Conservation (phyloP, 352 stramenopile genomes). For the Globisporangium canariense region DNA sequence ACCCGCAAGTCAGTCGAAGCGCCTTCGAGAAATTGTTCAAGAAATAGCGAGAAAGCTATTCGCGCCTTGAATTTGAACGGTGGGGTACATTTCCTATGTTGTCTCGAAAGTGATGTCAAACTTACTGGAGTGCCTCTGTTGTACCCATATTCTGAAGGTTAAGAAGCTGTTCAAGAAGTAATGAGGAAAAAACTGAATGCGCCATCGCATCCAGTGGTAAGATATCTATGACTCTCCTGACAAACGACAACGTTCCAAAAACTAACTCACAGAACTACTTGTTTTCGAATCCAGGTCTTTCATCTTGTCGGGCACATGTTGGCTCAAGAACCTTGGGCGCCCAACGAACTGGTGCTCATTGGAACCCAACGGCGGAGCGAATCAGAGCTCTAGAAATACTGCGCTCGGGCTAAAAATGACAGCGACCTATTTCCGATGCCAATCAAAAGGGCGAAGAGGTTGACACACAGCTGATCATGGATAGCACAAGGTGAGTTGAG, state of each 20-base stretch:
- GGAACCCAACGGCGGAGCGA: not conserved
- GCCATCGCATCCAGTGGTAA: too few relatives aligned
- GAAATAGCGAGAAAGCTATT: not conserved
- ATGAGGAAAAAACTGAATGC: too few relatives aligned
- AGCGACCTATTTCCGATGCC: not conserved
- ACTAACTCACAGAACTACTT: too few relatives aligned
- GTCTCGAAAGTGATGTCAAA: not conserved
- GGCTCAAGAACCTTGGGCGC: too few relatives aligned
- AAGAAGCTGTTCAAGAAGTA: too few relatives aligned
- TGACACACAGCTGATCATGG: not conserved
- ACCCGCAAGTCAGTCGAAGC: constrained; percentile 28
- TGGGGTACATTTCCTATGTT: not conserved
- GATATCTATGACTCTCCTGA: too few relatives aligned
- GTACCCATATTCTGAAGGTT: not conserved
- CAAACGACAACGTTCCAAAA: too few relatives aligned
- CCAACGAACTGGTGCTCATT: not conserved
- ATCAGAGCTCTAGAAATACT: not conserved
- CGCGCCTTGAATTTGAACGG: not conserved
- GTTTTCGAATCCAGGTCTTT: too few relatives aligned
- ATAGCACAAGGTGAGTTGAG: not conserved
- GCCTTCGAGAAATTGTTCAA: constrained; percentile 33
- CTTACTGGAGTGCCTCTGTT: not conserved
- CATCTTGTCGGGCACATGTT: too few relatives aligned
- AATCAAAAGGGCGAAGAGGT: not conserved
- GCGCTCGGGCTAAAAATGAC: not conserved